These are phyloP conservation scores for Melampsora larici-populina DNA, from an alignment of 1,284 basidiomycete genomes.

Conservation along the genomic window DNA sequence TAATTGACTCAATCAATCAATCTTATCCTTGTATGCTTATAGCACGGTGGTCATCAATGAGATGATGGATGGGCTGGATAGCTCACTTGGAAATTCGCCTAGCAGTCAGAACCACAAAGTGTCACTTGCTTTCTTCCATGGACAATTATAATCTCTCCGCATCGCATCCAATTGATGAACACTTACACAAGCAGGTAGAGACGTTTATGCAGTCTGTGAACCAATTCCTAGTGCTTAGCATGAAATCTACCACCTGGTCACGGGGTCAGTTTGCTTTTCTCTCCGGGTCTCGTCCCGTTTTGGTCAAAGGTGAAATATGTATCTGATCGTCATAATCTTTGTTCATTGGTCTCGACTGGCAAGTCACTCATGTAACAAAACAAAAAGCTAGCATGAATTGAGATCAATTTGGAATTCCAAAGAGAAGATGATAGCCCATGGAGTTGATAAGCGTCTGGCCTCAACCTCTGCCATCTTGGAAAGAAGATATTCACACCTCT, in stretches of 20 bases:
- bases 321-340: too few species aligned
- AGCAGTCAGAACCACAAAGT: constrained; percentile 55
- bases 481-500: too few species aligned
- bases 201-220: constrained; percentile 85
- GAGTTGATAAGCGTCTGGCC: too few species aligned
- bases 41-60: constrained; percentile 69
- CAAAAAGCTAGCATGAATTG: too few species aligned
- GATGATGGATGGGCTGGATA: constrained; percentile 88
- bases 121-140: constrained; percentile 77
- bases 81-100: constrained; percentile 71
- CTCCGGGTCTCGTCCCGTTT: background rate
- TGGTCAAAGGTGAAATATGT: too few species aligned
- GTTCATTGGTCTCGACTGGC: too few species aligned
- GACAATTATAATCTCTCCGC: constrained; percentile 86
- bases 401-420: too few species aligned
- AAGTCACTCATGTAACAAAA: too few species aligned
- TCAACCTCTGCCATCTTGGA: too few species aligned
- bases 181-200: constrained; percentile 71
- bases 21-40: constrained; percentile 46
- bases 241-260: constrained; percentile 94
- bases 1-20: too few species aligned
- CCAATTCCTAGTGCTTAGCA: constrained; percentile 84
- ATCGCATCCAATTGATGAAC: constrained; percentile 68
- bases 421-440: too few species aligned
- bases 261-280: constrained; percentile 56